Evolutionary conservation across 2,329 filamentous ascomycete species (phyloP).

Genomic region (Apiospora aurea): DNA sequence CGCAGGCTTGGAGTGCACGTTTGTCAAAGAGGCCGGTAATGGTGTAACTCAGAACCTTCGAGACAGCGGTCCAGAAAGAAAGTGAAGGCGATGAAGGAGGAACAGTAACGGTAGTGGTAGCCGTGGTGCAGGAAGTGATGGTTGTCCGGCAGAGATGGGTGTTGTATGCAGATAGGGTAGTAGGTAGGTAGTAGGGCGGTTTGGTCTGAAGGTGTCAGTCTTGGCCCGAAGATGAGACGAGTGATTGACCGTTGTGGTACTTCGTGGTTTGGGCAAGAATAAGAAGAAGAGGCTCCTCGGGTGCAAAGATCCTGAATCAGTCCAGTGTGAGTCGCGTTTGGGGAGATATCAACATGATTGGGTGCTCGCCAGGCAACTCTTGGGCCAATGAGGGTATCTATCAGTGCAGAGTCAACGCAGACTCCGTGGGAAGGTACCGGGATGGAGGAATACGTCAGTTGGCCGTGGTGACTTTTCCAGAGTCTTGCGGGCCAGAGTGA

Average conservation of each 20-base stretch:
- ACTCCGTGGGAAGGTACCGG: conserved; percentile 38
- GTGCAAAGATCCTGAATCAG: conserved; percentile 45
- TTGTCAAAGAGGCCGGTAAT: background rate
- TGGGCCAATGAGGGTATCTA: conserved; percentile 50
- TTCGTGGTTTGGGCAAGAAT: conserved; percentile 37
- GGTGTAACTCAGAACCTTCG: background rate
- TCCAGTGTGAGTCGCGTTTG: conserved; percentile 51
- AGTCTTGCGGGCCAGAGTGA: conserved; percentile 44
- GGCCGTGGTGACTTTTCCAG: conserved; percentile 46
- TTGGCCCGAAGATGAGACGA: conserved; percentile 22
- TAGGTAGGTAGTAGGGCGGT: conserved; percentile 27
- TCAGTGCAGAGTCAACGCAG: conserved; percentile 33
- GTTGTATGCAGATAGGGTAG: conserved; percentile 31
- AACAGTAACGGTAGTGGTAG: background rate
- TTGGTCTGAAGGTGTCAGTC: conserved; percentile 8
- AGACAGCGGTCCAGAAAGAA: background rate
- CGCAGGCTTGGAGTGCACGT: background rate
- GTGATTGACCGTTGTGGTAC: conserved; percentile 33
- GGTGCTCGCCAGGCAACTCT: conserved; percentile 40
- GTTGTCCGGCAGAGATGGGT: conserved; percentile 14
- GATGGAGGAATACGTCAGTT: conserved; percentile 47
- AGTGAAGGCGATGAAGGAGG: background rate
- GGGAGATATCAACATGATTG: conserved; percentile 55
- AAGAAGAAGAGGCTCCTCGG: conserved; percentile 40
- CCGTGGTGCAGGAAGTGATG: background rate